Percentiles rank a stretch among this genome's conserved stretches.
These are phyloP conservation scores for Fusarium sp. DNA, from an alignment of 2,329 filamentous ascomycete species.

Conservation along the genomic window DNA sequence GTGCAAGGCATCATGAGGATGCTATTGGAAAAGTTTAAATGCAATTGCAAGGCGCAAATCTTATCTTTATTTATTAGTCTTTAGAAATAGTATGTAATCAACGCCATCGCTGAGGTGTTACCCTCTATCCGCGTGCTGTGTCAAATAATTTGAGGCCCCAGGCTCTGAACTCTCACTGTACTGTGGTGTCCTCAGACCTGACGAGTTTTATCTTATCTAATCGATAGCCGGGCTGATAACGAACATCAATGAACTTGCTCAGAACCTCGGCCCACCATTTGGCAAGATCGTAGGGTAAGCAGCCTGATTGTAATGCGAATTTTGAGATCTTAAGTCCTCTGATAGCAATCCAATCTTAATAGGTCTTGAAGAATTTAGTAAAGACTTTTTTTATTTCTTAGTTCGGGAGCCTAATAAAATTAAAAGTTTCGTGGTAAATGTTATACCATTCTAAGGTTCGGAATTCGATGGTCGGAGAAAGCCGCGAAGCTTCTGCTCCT, in stretches of 20 bases:
- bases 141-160: neutral
- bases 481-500: too few species aligned
- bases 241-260: too few species aligned
- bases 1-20: neutral
- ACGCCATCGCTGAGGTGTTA: neutral
- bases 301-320: neutral
- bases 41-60: rapidly evolving
- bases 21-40: neutral
- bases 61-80: neutral
- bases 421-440: too few species aligned
- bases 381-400: too few species aligned
- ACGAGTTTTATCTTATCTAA: neutral
- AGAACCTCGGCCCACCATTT: neutral
- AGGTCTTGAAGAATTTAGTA: too few species aligned
- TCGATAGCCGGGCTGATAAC: neutral
- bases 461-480: too few species aligned
- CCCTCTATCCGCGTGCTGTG: neutral
- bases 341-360: neutral
- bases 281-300: neutral
- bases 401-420: rapidly evolving
- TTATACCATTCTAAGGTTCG: rapidly evolving
- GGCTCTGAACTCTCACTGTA: too few species aligned
- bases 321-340: neutral
- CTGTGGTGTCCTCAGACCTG: too few species aligned
- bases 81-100: too few species aligned